phyloP scores from a whole-genome alignment of 768 basidiomycete genomes.

The Mycena kentingensis region DNA sequence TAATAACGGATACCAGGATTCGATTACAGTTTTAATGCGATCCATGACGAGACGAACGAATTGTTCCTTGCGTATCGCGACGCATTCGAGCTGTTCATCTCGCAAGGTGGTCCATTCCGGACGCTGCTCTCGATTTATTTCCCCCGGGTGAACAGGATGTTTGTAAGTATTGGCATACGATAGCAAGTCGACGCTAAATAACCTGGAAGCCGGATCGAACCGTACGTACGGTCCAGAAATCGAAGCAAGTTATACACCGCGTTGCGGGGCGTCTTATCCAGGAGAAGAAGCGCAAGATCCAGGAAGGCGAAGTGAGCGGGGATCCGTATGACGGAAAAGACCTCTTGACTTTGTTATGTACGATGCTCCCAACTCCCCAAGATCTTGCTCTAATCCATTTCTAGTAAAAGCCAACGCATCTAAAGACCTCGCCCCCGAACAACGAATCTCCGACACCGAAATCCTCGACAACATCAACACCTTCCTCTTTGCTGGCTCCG shows the following conservation, averaged over 20 bases:
- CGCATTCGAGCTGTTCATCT: constrained; percentile 77
- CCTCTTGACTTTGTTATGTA: constrained; percentile 74
- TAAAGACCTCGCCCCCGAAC: constrained; percentile 63
- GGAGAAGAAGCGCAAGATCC: constrained; percentile 75
- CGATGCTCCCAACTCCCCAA: constrained; percentile 29
- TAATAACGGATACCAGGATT: constrained; percentile 54
- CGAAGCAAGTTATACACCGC: constrained; percentile 62
- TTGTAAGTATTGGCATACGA: constrained; percentile 46
- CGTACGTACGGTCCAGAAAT: constrained; percentile 51
- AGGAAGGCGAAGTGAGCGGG: constrained; percentile 57
- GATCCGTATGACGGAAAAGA: constrained; percentile 65
- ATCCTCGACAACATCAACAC: constrained; percentile 86
- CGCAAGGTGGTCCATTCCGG: constrained; percentile 50
- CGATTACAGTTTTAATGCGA: constrained; percentile 83
- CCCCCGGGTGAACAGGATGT: constrained; percentile 54
- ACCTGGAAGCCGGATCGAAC: constrained; percentile 53
- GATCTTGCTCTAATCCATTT: background rate
- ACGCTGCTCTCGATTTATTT: constrained; percentile 57
- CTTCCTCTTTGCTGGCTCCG: constrained; percentile 89
- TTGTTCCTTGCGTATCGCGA: constrained; percentile 80
- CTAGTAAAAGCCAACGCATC: constrained; percentile 84
- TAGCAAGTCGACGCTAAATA: constrained; percentile 1
- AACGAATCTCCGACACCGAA: constrained; percentile 84
- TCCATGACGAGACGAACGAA: constrained; percentile 77
- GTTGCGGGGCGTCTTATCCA: constrained; percentile 77